phyloP scores from a whole-genome alignment of 108 stramenopile species.

The Fistulifera solaris region DNA sequence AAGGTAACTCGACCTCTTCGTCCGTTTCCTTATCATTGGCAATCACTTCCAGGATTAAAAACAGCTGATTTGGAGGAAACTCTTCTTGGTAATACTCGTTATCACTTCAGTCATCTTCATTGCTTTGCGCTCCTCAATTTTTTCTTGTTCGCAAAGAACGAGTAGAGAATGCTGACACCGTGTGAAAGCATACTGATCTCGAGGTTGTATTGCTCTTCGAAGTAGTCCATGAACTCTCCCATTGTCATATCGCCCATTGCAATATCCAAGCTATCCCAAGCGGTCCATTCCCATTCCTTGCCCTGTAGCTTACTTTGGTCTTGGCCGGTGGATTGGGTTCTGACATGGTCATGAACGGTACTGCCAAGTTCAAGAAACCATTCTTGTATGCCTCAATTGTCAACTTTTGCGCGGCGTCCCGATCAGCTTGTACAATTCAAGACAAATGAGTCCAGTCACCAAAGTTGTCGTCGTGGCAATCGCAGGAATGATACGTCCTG shows the following conservation, averaged over 20 bases:
- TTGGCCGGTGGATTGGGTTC: slow-evolving; percentile 90
- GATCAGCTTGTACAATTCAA: slow-evolving; percentile 95
- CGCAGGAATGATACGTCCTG: slow-evolving; percentile 98
- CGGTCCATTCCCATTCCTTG: slow-evolving; percentile 92
- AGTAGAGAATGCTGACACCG: slow-evolving; percentile 95
- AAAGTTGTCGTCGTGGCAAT: slow-evolving; percentile 98
- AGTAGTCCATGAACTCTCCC: slow-evolving; percentile 83
- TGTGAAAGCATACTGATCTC: slow-evolving; percentile 96
- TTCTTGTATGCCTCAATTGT: slow-evolving; percentile 92
- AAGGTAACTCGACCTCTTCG: slow-evolving; percentile 93
- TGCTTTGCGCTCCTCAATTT: slow-evolving; percentile 87
- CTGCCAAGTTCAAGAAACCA: slow-evolving; percentile 90
- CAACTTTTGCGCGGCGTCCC: slow-evolving; percentile 77
- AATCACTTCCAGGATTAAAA: slow-evolving; percentile 87
- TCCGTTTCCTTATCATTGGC: slow-evolving; percentile 79
- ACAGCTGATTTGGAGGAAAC: slow-evolving; percentile 80
- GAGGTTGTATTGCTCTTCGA: slow-evolving; percentile 89
- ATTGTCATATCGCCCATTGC: slow-evolving; percentile 83
- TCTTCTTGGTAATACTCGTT: slow-evolving; percentile 81
- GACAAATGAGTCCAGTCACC: slow-evolving; percentile 93
- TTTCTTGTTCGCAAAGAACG: slow-evolving; percentile 95
- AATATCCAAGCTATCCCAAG: slow-evolving; percentile 95
- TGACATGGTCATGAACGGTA: slow-evolving; percentile 94
- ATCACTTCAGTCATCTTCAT: slow-evolving; percentile 91
- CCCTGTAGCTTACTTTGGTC: slow-evolving; percentile 80